phyloP scores from a whole-genome alignment of 441 rosid species.

The Brassica hybrid region DNA sequence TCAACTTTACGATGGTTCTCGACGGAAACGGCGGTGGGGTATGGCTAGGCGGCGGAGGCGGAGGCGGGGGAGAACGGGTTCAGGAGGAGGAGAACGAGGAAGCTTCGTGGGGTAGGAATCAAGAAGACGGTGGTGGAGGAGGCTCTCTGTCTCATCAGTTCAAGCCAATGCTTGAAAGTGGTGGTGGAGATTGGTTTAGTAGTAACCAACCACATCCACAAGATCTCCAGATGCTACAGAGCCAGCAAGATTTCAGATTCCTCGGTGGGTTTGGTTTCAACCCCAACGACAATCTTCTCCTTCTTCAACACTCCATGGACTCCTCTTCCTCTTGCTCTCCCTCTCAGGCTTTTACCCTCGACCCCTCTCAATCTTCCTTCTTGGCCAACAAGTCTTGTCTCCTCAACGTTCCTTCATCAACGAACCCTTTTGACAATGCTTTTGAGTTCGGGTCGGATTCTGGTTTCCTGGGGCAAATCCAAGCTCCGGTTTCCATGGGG shows the following conservation, averaged over 20 bases:
- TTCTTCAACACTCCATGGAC: constrained; percentile 62
- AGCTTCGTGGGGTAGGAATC: constrained; percentile 65
- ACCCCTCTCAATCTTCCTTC: constrained; percentile 52
- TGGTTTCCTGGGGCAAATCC: constrained; percentile 52
- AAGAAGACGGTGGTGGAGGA: constrained; percentile 29
- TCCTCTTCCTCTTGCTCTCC: constrained; percentile 75
- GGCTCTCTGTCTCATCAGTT: constrained; percentile 51
- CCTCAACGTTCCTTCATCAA: constrained; percentile 49
- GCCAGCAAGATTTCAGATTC: constrained; percentile 55
- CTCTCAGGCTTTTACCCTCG: constrained; percentile 58
- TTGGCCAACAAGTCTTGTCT: constrained; percentile 51
- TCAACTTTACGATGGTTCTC: constrained; percentile 55
- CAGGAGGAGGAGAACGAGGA: constrained; percentile 50
- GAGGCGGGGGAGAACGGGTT: constrained; percentile 34
- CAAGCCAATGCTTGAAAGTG: constrained; percentile 66
- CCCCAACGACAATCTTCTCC: constrained; percentile 53
- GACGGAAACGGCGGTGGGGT: constrained; percentile 56
- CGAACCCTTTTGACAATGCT: constrained; percentile 64
- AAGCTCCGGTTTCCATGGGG: constrained; percentile 53
- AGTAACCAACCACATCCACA: constrained; percentile 54
- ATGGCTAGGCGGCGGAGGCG: constrained; percentile 64
- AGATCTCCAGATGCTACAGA: constrained; percentile 51
- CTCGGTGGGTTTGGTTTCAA: constrained; percentile 50
- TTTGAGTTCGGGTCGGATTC: constrained; percentile 64
- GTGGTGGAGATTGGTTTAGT: constrained; percentile 56